Evolutionary conservation across 768 basidiomycete species (phyloP).

Genomic region (Antrodiella citrinella): DNA sequence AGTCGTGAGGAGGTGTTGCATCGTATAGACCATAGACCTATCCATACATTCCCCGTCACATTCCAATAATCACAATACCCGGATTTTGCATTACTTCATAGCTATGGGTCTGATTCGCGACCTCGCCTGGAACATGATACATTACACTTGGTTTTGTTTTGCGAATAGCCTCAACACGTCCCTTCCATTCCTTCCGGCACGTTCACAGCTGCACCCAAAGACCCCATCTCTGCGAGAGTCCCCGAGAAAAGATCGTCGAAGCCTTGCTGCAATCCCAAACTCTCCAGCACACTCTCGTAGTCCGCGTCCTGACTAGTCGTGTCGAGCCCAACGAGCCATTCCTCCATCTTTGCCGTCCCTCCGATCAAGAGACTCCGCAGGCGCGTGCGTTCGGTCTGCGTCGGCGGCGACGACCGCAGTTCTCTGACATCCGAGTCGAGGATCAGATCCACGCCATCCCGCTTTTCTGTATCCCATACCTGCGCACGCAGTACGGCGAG

Average conservation of each 20-base stretch:
- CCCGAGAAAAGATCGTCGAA: constrained; percentile 57
- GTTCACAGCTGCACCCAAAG: constrained; percentile 26
- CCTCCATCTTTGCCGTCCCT: constrained; percentile 54
- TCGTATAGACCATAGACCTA: too few relatives aligned
- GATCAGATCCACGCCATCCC: constrained; percentile 32
- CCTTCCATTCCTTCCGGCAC: constrained; percentile 18
- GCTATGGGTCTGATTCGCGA: too few relatives aligned
- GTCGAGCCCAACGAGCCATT: constrained; percentile 45
- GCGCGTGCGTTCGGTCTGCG: constrained; percentile 67
- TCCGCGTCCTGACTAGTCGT: constrained; percentile 16
- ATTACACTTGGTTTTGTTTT: too few relatives aligned
- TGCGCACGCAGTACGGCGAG: constrained; percentile 53
- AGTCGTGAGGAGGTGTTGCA: background rate
- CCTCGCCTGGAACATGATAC: too few relatives aligned
- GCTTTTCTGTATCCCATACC: constrained; percentile 52
- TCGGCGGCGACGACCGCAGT: constrained; percentile 40
- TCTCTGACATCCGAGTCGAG: constrained; percentile 31
- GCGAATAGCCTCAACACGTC: constrained; percentile 15
- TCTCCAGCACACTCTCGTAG: constrained; percentile 32
- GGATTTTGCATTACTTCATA: too few relatives aligned
- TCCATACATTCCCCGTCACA: too few relatives aligned
- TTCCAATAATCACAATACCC: too few relatives aligned
- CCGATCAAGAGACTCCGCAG: constrained; percentile 57
- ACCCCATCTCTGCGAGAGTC: constrained; percentile 55
- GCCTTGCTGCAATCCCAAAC: constrained; percentile 47